A percentile compares a stretch with the other conserved stretches of the same genome.
phyloP scores from a whole-genome alignment of 73 alveolate species.

The Paramecium sonneborni region DNA sequence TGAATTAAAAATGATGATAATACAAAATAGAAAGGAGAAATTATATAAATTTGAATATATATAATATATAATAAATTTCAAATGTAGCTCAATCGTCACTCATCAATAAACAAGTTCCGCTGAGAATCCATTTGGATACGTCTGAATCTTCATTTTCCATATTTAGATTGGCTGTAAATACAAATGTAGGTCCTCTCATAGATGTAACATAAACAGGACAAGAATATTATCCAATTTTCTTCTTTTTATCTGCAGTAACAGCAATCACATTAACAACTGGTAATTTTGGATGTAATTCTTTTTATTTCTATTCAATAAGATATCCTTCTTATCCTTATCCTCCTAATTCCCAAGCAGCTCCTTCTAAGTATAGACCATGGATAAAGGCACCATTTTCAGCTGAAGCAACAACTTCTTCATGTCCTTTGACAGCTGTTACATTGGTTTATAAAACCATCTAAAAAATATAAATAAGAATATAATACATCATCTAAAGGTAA shows the following conservation, averaged over 20 bases:
- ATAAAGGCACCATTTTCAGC: constrained; percentile 99
- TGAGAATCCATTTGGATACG: constrained; percentile 95
- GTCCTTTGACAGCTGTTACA: constrained; percentile 86
- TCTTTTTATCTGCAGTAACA: constrained; percentile 89
- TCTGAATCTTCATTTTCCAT: constrained; percentile 99
- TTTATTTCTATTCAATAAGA: constrained; percentile 91
- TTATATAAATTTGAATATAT: too few relatives aligned
- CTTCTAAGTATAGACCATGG: constrained; percentile 98
- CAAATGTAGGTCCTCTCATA: constrained; percentile 98
- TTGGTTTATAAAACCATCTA: constrained; percentile 50
- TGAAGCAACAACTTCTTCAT: constrained; percentile 92
- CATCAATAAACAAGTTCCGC: constrained; percentile 96
- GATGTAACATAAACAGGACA: constrained; percentile 98
- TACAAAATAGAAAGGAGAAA: too few relatives aligned
- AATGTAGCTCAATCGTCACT: constrained; percentile 87
- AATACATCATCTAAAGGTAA: constrained; percentile 93
- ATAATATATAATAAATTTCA: too few relatives aligned
- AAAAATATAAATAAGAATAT: constrained; percentile 61
- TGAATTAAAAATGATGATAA: too few relatives aligned
- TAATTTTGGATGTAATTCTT: constrained; percentile 96
- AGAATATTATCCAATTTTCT: constrained; percentile 85
- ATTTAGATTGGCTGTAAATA: constrained; percentile 95
- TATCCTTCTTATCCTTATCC: constrained; percentile 97
- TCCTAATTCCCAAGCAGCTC: constrained; percentile 99
- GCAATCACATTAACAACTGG: constrained; percentile 97